Base-by-base conservation (phyloP, 2,329 filamentous ascomycete species). In the Penicillium thymicola region DNA sequence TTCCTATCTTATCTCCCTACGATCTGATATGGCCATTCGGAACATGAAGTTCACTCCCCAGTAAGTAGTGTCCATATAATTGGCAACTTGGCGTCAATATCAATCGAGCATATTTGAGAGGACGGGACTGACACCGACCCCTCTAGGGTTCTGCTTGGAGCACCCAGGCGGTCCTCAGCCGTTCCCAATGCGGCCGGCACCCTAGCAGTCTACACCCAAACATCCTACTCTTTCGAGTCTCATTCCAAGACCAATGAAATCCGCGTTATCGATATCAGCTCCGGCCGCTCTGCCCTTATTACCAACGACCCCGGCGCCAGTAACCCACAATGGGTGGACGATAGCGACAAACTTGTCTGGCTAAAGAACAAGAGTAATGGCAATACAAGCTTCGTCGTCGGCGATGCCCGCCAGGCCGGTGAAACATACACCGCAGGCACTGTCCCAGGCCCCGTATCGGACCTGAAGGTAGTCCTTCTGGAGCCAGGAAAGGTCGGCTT, bases 171-270 rank as follows among this genome's bases (percentile, higher is more conserved):
- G 59, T 78, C 76, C 34, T 67, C 75, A 40, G 78, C 75, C 40
- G 62, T 73, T 49, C 78, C 78, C 28, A 79, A 78, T 61, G 65
- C 76, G 2, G 67, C 74, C 25, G 78, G 78, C n/a, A 79, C 73
- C 14, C 70, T 79, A 28, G 75, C 76, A 6, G 70, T 79, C 11
- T 80, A 78, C 64, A 79, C 75, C 9, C 76, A 79, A 52, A 77
- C 77, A 2, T 71, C 73, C n/a, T 81, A 81, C 59, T 79, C 77
- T 23, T 81, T 81, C 62, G 76, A 79, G 30, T 76, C 75, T 0
- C 78, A 80, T 61, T 72, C 73, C 37, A 77, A 77, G 59, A 78
- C 71, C 32, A 75, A 72, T 45, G 78, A 80, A 59, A 76, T 80
- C 44, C 73, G 75, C 25, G 73, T 79, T 4, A 59, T 80, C 4